phyloP scores from a whole-genome alignment of 73 alveolate genomes.

The Uronychia setigera region DNA sequence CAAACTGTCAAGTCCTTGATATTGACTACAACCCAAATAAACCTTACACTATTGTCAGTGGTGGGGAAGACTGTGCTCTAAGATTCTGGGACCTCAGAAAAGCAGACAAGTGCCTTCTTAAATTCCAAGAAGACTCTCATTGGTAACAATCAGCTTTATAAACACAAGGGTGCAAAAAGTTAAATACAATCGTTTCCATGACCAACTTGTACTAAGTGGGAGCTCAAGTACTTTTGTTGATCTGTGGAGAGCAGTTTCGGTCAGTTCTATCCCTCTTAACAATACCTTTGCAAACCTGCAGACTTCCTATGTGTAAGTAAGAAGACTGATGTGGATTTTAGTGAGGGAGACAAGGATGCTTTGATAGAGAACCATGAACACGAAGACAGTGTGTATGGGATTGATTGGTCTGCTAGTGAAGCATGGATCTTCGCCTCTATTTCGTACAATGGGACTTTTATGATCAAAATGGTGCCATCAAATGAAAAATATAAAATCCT shows the following conservation, averaged over 20 bases:
- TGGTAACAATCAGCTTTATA: constrained; percentile 50
- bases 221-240: constrained; percentile 64
- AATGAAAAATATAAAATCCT: constrained; percentile 86
- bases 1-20: constrained; percentile 52
- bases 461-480: constrained; percentile 84
- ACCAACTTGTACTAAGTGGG: constrained; percentile 68
- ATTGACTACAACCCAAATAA: constrained; percentile 83
- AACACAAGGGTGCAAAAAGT: constrained; percentile 36
- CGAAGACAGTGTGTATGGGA: constrained; percentile 79
- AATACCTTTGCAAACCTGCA: constrained; percentile 23
- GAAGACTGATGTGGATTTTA: background rate
- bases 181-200: constrained; percentile 73
- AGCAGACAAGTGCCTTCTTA: constrained; percentile 33
- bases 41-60: constrained; percentile 72
- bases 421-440: constrained; percentile 95
- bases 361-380: constrained; percentile 70
- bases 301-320: constrained; percentile 11
- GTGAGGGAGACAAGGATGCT: constrained; percentile 10
- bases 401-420: constrained; percentile 91
- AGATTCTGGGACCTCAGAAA: constrained; percentile 75
- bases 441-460: constrained; percentile 88
- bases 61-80: constrained; percentile 65
- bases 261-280: constrained; percentile 54
- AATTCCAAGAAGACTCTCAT: constrained; percentile 77
- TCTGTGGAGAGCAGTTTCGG: constrained; percentile 67